These are phyloP conservation scores for Backusella mclennaniae DNA, from an alignment of 192 early-diverging fungal genomes.

Conservation along the genomic window DNA sequence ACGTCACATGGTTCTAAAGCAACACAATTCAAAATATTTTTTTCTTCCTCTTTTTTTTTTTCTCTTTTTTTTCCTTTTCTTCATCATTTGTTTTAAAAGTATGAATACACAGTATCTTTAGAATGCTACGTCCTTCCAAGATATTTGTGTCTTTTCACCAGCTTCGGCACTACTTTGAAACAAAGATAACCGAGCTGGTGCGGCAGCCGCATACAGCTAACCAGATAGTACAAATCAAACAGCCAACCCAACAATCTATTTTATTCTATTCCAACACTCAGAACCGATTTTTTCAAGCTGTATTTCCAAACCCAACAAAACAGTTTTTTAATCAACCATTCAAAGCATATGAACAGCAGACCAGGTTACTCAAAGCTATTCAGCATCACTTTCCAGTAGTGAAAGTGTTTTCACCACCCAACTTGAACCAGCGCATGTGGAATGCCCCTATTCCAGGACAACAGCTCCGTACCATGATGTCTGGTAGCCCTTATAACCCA, in stretches of 20 bases:
- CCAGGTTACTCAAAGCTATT: not conserved
- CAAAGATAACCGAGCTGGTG: conserved; percentile 23
- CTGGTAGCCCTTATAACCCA: not conserved
- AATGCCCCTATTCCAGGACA: conserved; percentile 1
- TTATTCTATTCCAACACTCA: not conserved
- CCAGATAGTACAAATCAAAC: not conserved
- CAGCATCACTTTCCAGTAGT: conserved; percentile 18
- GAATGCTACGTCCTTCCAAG: conserved; percentile 25
- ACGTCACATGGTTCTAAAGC: not conserved
- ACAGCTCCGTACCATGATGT: conserved; percentile 6
- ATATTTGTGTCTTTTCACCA: conserved; percentile 29
- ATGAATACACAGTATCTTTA: not conserved
- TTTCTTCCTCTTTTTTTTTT: conserved; percentile 12
- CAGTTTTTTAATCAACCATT: not conserved
- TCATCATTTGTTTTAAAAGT: conserved; percentile 1
- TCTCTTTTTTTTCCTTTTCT: not conserved
- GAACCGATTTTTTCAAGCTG: not conserved
- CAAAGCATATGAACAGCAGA: conserved; percentile 1
- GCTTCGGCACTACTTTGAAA: conserved; percentile 25
- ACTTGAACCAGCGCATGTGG: not conserved
- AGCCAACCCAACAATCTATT: not conserved
- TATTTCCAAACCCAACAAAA: not conserved
- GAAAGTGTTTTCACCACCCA: conserved; percentile 1
- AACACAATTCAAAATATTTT: conserved; percentile 3
- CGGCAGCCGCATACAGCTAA: not conserved